Evolutionary conservation across 2,329 filamentous ascomycete species (phyloP).

Genomic region (Cladosporium cucumerinum): DNA sequence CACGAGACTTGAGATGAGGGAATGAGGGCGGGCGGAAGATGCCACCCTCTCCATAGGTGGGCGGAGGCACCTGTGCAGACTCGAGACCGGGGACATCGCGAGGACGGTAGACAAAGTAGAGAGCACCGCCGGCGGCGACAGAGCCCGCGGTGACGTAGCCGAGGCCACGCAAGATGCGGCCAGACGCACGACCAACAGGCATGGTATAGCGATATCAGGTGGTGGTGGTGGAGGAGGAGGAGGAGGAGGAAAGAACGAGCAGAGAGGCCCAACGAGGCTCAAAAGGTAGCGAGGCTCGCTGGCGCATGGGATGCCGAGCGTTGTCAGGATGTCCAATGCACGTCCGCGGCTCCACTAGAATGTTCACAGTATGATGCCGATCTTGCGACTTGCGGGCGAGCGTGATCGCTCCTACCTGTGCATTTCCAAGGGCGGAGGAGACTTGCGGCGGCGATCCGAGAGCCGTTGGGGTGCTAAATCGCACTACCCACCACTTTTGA

Average conservation of each 20-base stretch:
- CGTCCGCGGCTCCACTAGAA: slow-evolving; percentile 12
- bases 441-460: slow-evolving; percentile 3
- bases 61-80: slow-evolving; percentile 65
- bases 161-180: slow-evolving; percentile 54
- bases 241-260: background rate
- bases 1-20: slow-evolving; percentile 59
- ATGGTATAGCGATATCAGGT: background rate
- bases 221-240: background rate
- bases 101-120: slow-evolving; percentile 65
- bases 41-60: slow-evolving; percentile 65
- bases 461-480: slow-evolving; percentile 6
- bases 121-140: slow-evolving; percentile 52
- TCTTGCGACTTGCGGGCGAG: slow-evolving; percentile 5
- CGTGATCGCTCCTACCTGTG: slow-evolving; percentile 2
- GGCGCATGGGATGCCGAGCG: slow-evolving; percentile 4
- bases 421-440: background rate
- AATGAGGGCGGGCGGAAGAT: slow-evolving; percentile 65
- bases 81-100: slow-evolving; percentile 69
- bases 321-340: slow-evolving; percentile 7
- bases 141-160: slow-evolving; percentile 58
- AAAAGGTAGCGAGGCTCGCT: slow-evolving; percentile 1
- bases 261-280: slow-evolving; percentile 1
- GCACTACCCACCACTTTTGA: background rate
- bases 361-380: slow-evolving; percentile 14
- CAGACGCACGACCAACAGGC: slow-evolving; percentile 21